Conservation (phyloP, 345 rosid genomes). For the Gossypium arboreum region DNA sequence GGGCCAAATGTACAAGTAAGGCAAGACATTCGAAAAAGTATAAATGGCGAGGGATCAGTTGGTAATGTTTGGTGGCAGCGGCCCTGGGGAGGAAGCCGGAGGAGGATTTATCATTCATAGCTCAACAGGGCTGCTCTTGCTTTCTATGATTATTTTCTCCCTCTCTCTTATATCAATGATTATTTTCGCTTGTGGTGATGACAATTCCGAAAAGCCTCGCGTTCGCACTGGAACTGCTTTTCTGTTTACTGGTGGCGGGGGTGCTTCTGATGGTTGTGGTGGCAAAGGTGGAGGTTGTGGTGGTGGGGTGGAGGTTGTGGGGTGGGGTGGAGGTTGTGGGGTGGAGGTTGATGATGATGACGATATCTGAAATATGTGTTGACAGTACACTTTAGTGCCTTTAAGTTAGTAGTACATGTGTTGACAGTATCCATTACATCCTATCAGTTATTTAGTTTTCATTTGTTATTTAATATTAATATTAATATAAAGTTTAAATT, state of each 20-base stretch:
- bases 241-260: background rate
- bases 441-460: too few relatives aligned
- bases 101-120: background rate
- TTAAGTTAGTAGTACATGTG: too few relatives aligned
- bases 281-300: background rate
- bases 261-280: too few relatives aligned
- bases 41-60: background rate
- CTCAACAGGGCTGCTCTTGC: conserved; percentile 9
- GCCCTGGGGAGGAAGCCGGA: background rate
- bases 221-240: background rate
- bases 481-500: too few relatives aligned
- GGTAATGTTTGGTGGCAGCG: background rate
- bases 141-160: conserved; percentile 17
- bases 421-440: too few relatives aligned
- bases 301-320: background rate
- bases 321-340: background rate
- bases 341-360: too few relatives aligned
- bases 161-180: conserved; percentile 17
- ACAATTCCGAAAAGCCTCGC: background rate
- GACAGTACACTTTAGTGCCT: too few relatives aligned
- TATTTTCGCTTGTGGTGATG: conserved; percentile 22
- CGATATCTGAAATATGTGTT: too few relatives aligned
- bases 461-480: too few relatives aligned
- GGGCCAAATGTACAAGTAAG: background rate
- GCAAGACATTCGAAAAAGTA: background rate